Evolutionary conservation across 2,329 filamentous ascomycete genomes (phyloP).

Genomic region (Ilyonectria sp.): DNA sequence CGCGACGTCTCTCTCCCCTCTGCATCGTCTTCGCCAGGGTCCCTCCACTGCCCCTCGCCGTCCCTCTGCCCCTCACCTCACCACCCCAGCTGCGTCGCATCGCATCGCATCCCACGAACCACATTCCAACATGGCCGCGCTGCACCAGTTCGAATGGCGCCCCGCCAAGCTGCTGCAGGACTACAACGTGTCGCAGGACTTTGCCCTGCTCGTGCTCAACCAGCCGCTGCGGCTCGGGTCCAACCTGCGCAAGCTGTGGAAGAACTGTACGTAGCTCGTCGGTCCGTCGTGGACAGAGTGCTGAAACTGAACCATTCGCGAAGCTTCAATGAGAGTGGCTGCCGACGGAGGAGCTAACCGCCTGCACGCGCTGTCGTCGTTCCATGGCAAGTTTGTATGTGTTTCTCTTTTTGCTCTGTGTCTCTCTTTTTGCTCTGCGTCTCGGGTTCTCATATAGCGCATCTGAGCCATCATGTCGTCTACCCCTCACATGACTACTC

Average conservation of each 20-base stretch:
- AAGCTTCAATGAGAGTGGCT: conserved; percentile 80
- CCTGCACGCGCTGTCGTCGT: conserved; percentile 67
- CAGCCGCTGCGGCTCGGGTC: conserved; percentile 64
- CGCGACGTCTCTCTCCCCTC: no score
- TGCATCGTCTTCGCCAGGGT: no score
- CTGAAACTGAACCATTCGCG: conserved; percentile 47
- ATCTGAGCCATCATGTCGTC: background rate
- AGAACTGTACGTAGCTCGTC: conserved; percentile 58
- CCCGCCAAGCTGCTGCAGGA: conserved; percentile 56
- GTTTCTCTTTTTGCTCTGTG: background rate
- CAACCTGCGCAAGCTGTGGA: conserved; percentile 66
- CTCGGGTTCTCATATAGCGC: background rate
- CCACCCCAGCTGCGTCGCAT: background rate
- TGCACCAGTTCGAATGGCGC: conserved; percentile 55
- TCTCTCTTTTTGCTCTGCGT: background rate
- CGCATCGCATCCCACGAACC: no score
- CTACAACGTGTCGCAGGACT: conserved; percentile 52
- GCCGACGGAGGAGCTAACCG: conserved; percentile 94
- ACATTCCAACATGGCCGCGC: conserved; percentile 39
- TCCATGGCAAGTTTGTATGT: conserved; percentile 61
- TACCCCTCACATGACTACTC: conserved; percentile 1
- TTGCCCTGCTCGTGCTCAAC: conserved; percentile 67
- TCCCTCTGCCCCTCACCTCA: background rate
- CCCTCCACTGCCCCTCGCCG: background rate
- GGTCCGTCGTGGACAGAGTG: background rate